Evolutionary conservation across 2,329 filamentous ascomycete species (phyloP), one percentile per base, ranked within the genome.

Genomic region (Calonectria leucothoes): DNA sequence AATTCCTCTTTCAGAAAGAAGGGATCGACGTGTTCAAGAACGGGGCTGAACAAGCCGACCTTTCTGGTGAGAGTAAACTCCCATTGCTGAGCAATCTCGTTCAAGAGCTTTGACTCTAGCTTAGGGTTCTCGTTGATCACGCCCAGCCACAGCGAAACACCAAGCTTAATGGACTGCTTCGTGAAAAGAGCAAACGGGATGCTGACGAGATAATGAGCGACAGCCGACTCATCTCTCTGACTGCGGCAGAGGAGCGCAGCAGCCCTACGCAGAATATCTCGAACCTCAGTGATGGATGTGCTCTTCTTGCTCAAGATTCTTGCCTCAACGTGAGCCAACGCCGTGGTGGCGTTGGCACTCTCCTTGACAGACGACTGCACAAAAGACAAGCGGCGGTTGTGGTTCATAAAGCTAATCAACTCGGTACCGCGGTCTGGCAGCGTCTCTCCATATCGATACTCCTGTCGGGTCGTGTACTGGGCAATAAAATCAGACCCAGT

Each of bases 401-500:
- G 82, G 20, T 88, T 88, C 88, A 92, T 90, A 71, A 90, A 89
- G 57, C 88, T 89, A 65, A 93, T 85, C 86, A 93, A 90, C 81
- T 94, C 92, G 72, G 89, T 88, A 72, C 93, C 92, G 74, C 93
- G 91, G 72, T 94, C 92, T 1, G 93, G 91, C 45, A 94, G 86
- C 3, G 92, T 90, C 82, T 98, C 95, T 14, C 95, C 92, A 81
- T 96, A 96, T 70, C 96, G 93, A 83, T 99, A 99, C 81, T 98
- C 96, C 82, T 99, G 97, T 45, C 97, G 94, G 31, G 95, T 97
- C 4, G 96, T 98, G 83, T 99, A 99, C 82, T 99, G 96, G 2
- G 97, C 95, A 81, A 99, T 92, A 80, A 99, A 98, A 82, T 98
- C 96, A 3, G 97, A 98, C 0, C 95, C 95, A 14, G 96, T 95